A percentile compares a stretch with the other conserved stretches of the same genome.
These are phyloP conservation scores for Tagetes patula DNA, from an alignment of 129 eudicot species.

Conservation along the genomic window DNA sequence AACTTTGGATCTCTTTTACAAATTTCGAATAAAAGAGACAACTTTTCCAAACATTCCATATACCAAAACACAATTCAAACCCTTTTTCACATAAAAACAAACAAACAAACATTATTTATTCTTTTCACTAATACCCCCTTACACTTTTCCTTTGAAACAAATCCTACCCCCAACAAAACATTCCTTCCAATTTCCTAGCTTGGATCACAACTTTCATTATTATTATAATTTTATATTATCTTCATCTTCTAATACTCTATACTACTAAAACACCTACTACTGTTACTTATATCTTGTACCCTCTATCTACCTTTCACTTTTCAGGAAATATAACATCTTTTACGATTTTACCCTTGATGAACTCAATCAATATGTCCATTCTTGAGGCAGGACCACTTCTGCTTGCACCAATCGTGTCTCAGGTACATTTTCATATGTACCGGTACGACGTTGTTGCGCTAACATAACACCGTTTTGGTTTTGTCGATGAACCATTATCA, in stretches of 20 bases:
- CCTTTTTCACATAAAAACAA: conserved; percentile 22
- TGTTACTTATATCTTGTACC: conserved; percentile 20
- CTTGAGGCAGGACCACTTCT: conserved; percentile 61
- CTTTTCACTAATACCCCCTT: conserved; percentile 18
- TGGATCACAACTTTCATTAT: conserved; percentile 4
- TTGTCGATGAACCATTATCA: conserved; percentile 33
- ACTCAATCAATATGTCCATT: conserved; percentile 65
- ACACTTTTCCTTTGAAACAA: conserved; percentile 25
- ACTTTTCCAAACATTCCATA: conserved; percentile 24
- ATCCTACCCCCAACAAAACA: conserved; percentile 25
- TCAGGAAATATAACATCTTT: not conserved
- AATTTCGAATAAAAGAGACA: conserved; percentile 33
- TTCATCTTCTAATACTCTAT: not conserved
- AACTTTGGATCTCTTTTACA: conserved; percentile 28
- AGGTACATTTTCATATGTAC: not conserved
- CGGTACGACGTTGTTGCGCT: conserved; percentile 36
- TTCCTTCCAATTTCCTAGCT: conserved; percentile 17
- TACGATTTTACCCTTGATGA: not conserved
- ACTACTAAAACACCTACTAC: conserved; percentile 5
- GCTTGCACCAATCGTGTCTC: conserved; percentile 28
- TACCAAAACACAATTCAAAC: conserved; percentile 27
- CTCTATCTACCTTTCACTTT: conserved; percentile 23
- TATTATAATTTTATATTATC: not conserved
- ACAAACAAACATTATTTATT: conserved; percentile 11
- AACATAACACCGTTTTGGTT: conserved; percentile 28